Evolutionary conservation across 2,329 filamentous ascomycete species (phyloP), one percentile per base, ranked within the genome.

Genomic region (Xylariomycetidae sp.): DNA sequence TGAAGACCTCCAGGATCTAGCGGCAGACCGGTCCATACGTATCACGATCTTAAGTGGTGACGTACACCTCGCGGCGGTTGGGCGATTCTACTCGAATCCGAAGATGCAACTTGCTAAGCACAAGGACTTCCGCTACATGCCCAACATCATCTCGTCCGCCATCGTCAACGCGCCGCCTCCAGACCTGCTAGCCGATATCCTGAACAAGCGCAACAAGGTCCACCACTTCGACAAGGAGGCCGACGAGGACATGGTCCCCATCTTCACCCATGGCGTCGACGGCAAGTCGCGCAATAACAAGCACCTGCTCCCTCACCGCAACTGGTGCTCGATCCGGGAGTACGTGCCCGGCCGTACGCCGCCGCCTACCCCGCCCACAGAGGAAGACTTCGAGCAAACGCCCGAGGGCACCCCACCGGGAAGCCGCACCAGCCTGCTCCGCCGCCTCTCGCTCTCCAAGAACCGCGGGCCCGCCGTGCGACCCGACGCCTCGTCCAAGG

Each of bases 91-190:
- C 63, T 92, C 86, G 8, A 93, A 93, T 54, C 81, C 87, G 10
- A 92, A 87, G 58, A 68, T 90, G 15, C 63, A 64, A 5, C 67
- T 95, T 19, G 67, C 85, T 3, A 96, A 95, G 59, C 86, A 96
- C 61, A 80, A 79, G 46, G 92, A 98, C 56, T 89, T 92, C 52
- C 76, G 92, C 41, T 98, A 98, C 56, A 98, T 98, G 83, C 85
- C 88, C 4, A 98, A 98, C 50, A 65, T 98, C 39, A 79, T 96
- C 46, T 93, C 88, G 1, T 95, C 89, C 0, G 88, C 89, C 10
- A 96, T 98, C 54, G 90, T 84, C 49, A 95, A 98, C 54, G 80
- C 83, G 10, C 92, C 93, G 5, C 86, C 89, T 13, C 83, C 89
- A 1, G 85, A 92, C 32, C 68, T 93, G 52, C 73, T 96, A 66